A percentile compares a stretch with the other conserved stretches of the same genome.
phyloP scores from a whole-genome alignment of 192 early-diverging fungal genomes.

The Entomortierella beljakovae region DNA sequence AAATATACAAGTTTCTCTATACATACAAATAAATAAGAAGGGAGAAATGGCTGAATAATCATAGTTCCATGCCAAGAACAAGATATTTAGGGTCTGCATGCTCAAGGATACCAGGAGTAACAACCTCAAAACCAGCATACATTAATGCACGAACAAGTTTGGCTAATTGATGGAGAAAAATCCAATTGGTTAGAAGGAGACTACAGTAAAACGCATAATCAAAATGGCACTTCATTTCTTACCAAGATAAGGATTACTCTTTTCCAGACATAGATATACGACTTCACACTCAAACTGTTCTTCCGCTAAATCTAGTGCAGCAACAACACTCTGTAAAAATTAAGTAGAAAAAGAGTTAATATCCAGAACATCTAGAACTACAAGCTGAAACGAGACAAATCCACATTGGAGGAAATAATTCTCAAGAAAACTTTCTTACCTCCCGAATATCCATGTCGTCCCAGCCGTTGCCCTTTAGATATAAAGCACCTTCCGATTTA shows the following conservation, averaged over 20 bases:
- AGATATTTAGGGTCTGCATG: conserved; percentile 48
- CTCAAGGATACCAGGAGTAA: conserved; percentile 54
- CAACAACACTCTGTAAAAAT: conserved; percentile 42
- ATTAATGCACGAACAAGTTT: conserved; percentile 68
- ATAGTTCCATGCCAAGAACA: conserved; percentile 47
- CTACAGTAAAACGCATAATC: not conserved
- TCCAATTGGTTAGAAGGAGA: not conserved
- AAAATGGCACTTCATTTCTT: not conserved
- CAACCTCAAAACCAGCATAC: conserved; percentile 74
- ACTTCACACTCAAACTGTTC: conserved; percentile 41
- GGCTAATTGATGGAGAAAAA: conserved; percentile 23
- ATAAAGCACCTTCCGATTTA: conserved; percentile 31
- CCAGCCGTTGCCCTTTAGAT: conserved; percentile 44
- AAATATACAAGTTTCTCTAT: conserved; percentile 2
- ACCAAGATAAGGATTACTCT: conserved; percentile 46
- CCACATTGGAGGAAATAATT: not conserved
- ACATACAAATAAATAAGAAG: not conserved
- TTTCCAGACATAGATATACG: conserved; percentile 46
- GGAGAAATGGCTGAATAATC: not conserved
- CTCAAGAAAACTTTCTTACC: no score
- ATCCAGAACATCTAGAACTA: no score
- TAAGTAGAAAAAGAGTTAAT: not conserved
- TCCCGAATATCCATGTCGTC: conserved; percentile 53
- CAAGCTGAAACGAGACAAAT: no score
- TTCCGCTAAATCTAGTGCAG: conserved; percentile 50